phyloP scores from a whole-genome alignment of 805 yeast species.

The Yarrowia yakushimensis region DNA sequence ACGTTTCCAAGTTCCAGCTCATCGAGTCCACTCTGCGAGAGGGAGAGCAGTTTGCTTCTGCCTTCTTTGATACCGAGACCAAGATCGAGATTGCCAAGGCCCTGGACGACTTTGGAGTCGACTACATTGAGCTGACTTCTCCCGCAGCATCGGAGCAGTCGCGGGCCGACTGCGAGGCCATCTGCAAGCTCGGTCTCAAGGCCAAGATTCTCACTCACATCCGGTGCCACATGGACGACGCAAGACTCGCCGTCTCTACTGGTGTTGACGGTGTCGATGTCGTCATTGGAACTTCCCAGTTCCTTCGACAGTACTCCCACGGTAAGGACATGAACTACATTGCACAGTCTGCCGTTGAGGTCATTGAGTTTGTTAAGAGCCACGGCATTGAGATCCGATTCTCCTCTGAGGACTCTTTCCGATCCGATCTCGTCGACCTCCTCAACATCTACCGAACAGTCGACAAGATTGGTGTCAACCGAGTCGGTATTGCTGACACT shows the following conservation, averaged over 20 bases:
- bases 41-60: constrained; percentile 98
- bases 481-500: constrained; percentile 99
- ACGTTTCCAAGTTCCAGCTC: constrained; percentile 82
- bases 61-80: constrained; percentile 90
- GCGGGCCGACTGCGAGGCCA: constrained; percentile 92
- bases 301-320: constrained; percentile 89
- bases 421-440: constrained; percentile 92
- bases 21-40: constrained; percentile 96
- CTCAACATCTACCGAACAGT: constrained; percentile 95
- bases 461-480: constrained; percentile 94
- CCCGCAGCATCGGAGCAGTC: constrained; percentile 98
- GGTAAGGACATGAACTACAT: constrained; percentile 99
- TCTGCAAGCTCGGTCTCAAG: constrained; percentile 92
- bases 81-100: constrained; percentile 97
- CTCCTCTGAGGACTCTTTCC: constrained; percentile 95
- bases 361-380: constrained; percentile 93
- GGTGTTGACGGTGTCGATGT: constrained; percentile 99
- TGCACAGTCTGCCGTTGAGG: constrained; percentile 93
- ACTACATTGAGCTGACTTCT: constrained; percentile 93
- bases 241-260: constrained; percentile 92
- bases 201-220: constrained; percentile 95
- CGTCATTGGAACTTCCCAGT: constrained; percentile 95
- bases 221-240: constrained; percentile 99
- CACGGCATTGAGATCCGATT: constrained; percentile 96
- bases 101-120: constrained; percentile 95